These are phyloP conservation scores for Scheffersomyces stambukii DNA, from an alignment of 1,139 yeast genomes.

Conservation along the genomic window DNA sequence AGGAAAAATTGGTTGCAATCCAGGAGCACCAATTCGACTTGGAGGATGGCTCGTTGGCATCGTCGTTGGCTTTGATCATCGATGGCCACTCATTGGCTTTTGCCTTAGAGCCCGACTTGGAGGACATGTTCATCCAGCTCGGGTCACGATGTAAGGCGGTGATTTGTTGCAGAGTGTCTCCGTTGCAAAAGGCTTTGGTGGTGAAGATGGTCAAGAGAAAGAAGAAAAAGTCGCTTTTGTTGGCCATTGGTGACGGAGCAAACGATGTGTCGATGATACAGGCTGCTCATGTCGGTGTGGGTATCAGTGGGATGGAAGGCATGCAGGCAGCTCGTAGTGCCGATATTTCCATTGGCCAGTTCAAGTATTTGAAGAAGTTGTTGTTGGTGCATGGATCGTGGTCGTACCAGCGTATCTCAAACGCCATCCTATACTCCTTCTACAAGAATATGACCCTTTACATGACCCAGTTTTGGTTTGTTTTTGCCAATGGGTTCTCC, in stretches of 20 bases:
- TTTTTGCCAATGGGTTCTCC: slow-evolving; percentile 84
- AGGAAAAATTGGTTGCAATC: slow-evolving; percentile 74
- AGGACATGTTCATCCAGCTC: slow-evolving; percentile 70
- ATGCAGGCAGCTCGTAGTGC: slow-evolving; percentile 99
- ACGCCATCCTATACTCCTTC: slow-evolving; percentile 89
- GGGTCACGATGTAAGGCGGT: slow-evolving; percentile 93
- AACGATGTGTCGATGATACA: slow-evolving; percentile 99
- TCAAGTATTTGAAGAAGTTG: slow-evolving; percentile 76
- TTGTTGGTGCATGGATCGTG: slow-evolving; percentile 94
- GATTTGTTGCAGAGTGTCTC: slow-evolving; percentile 91
- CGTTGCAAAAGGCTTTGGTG: slow-evolving; percentile 94
- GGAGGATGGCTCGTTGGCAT: slow-evolving; percentile 53
- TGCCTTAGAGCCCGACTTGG: slow-evolving; percentile 81
- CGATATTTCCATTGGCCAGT: slow-evolving; percentile 95
- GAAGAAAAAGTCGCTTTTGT: slow-evolving; percentile 60
- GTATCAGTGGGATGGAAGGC: slow-evolving; percentile 98
- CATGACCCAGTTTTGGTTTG: slow-evolving; percentile 99
- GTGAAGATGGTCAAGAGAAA: slow-evolving; percentile 75
- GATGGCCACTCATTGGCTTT: slow-evolving; percentile 88
- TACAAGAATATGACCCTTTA: slow-evolving; percentile 93
- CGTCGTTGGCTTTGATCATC: slow-evolving; percentile 79
- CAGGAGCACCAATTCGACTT: slow-evolving; percentile 62
- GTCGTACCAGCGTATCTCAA: slow-evolving; percentile 93
- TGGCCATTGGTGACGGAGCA: slow-evolving; percentile 97
- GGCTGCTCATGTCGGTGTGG: slow-evolving; percentile 96